Conservation (phyloP, 192 early-diverging fungal species). For the Gaertneriomyces sp. region DNA sequence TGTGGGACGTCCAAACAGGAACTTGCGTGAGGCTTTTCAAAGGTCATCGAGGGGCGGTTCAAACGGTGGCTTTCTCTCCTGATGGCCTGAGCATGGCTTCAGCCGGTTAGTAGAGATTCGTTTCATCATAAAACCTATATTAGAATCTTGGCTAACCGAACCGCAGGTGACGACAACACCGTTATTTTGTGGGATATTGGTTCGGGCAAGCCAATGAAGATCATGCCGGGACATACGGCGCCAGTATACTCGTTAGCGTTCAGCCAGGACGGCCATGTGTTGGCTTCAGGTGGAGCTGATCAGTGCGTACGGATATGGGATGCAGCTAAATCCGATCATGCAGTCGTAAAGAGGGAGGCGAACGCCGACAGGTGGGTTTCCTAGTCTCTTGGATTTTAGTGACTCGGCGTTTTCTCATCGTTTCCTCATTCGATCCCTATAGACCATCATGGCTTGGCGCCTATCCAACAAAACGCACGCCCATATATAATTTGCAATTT, state of each 20-base stretch:
- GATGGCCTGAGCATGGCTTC: constrained; percentile 89
- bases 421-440: background rate
- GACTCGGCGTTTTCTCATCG: background rate
- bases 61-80: constrained; percentile 83
- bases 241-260: constrained; percentile 83
- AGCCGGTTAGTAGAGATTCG: constrained; percentile 52
- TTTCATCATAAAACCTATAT: constrained; percentile 19
- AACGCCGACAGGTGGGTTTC: constrained; percentile 9
- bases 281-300: constrained; percentile 85
- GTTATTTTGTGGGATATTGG: constrained; percentile 92
- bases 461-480: constrained; percentile 89
- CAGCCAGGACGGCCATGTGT: constrained; percentile 70
- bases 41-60: constrained; percentile 78
- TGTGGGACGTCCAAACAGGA: constrained; percentile 94
- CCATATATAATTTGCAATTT: constrained; percentile 80
- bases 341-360: constrained; percentile 23
- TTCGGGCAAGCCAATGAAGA: constrained; percentile 76
- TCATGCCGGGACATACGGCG: constrained; percentile 79
- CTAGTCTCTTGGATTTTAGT: constrained; percentile 1
- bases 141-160: background rate
- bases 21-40: constrained; percentile 85
- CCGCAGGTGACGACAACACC: constrained; percentile 67
- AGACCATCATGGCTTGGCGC: constrained; percentile 39
- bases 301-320: constrained; percentile 90
- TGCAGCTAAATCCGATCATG: constrained; percentile 46